These are phyloP conservation scores for Meyerozyma smithsonii DNA, from an alignment of 1,139 yeast genomes.

Conservation along the genomic window DNA sequence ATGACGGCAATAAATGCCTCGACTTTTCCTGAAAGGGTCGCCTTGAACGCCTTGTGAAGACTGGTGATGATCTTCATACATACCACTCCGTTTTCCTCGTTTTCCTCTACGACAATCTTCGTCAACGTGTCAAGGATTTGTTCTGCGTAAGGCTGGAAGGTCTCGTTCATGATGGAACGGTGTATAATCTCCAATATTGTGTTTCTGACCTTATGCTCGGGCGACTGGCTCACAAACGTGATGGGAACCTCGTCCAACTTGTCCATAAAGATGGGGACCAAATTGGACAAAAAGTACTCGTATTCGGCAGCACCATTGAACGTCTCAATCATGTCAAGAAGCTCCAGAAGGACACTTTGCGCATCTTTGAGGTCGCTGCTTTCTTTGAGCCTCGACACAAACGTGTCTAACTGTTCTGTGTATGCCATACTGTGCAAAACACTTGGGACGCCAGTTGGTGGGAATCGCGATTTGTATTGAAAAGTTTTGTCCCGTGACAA, in stretches of 20 bases:
- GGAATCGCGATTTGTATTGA: slow-evolving; percentile 1
- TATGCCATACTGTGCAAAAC: slow-evolving; percentile 18
- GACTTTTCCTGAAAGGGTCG: slow-evolving; percentile 64
- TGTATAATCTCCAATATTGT: slow-evolving; percentile 76
- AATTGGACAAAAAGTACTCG: slow-evolving; percentile 57
- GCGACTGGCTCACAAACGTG: slow-evolving; percentile 57
- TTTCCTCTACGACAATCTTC: slow-evolving; percentile 62
- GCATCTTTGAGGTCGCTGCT: slow-evolving; percentile 53
- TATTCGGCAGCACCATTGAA: slow-evolving; percentile 78
- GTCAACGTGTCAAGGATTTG: slow-evolving; percentile 60
- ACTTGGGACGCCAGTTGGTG: background rate
- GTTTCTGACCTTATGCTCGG: slow-evolving; percentile 72
- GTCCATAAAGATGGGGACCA: slow-evolving; percentile 59
- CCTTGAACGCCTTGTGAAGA: slow-evolving; percentile 80
- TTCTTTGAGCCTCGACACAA: slow-evolving; percentile 55
- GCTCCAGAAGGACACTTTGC: slow-evolving; percentile 68
- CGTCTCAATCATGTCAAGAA: slow-evolving; percentile 80
- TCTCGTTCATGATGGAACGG: slow-evolving; percentile 78
- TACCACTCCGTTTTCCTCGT: slow-evolving; percentile 92
- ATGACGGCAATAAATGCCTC: slow-evolving; percentile 77
- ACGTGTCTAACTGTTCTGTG: slow-evolving; percentile 51
- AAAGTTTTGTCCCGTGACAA: slow-evolving; percentile 1
- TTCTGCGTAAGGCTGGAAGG: slow-evolving; percentile 67
- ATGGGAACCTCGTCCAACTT: slow-evolving; percentile 67
- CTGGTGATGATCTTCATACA: slow-evolving; percentile 89